Evolutionary conservation across 345 rosid species (phyloP), one percentile per base, ranked within the genome.

Genomic region (Euphorbia pulcherrima): DNA sequence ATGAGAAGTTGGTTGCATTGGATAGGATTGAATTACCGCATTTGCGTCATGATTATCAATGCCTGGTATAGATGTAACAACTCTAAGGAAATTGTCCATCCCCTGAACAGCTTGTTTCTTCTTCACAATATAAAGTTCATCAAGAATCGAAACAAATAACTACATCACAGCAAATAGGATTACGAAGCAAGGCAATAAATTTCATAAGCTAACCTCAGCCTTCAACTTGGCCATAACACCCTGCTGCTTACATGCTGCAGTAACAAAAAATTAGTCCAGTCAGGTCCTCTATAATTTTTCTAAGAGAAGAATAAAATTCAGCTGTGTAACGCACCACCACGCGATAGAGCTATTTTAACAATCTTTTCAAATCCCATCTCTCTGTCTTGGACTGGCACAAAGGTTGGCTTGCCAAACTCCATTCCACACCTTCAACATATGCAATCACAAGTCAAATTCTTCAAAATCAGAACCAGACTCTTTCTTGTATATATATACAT

Each of bases 321-420:
- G 20, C 11, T 13, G 17, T 13, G 17, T 2, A n/a, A 53, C 33
- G 46, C 82, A 93, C 97, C 88, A 18, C 97, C 92, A 17, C 89
- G 92, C 73, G 95, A 82, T 48, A 78, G 86, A 71, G 96, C 95
- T 67, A 89, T 83, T 77, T 91, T 88, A 48, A 94, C 92, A 50
- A 89, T 91, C 83, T 88, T 94, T 74, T 91, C 99, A 63, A 94
- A 94, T 28, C 99, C 97, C 97, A 94, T 94, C 81, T 89, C 97
- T 41, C n/a, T n/a, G 79, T 94, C 99, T 67, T 73, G 85, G 77
- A 88, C 96, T 29, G 83, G 88, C 70, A 89, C 81, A 78, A 91
- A 89, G 8, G 88, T 68, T 67, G 99, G 97, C 76, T 76, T 89
- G 60, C 99, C 97, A 71, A 94, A 73, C 89, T 91, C 87, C 89